A percentile compares a stretch with the other conserved stretches of the same genome.
Evolutionary conservation across 2,329 filamentous ascomycete species (phyloP).

Genomic region (Cladophialophora chaetospira): DNA sequence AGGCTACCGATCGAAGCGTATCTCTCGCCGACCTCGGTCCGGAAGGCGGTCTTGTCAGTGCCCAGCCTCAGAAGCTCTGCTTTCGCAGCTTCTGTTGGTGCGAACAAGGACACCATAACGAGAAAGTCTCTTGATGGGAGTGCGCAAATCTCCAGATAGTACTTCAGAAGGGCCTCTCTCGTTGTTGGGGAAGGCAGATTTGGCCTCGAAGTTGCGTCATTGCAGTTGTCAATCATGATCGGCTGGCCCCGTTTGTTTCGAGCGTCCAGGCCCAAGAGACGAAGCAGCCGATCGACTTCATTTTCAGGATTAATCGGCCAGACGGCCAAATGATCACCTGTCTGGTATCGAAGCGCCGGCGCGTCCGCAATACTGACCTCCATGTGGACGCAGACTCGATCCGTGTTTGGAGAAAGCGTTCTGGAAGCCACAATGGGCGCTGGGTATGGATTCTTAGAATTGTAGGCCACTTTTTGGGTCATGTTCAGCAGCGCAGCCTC

Average conservation of each 20-base stretch:
- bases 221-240: not conserved
- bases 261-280: slow-evolving; percentile 35
- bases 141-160: not conserved
- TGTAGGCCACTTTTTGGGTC: too few relatives aligned
- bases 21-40: not conserved
- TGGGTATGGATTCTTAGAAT: too few relatives aligned
- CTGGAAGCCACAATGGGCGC: not conserved
- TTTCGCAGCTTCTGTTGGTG: not conserved
- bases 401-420: not conserved
- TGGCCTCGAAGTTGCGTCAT: not conserved
- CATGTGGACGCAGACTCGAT: slow-evolving; percentile 20
- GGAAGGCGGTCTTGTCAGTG: not conserved
- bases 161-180: not conserved
- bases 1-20: not conserved
- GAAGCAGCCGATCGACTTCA: slow-evolving; percentile 39
- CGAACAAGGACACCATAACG: not conserved
- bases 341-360: slow-evolving; percentile 39
- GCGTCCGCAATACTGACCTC: slow-evolving; percentile 48
- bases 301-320: slow-evolving; percentile 44
- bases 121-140: not conserved
- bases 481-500: too few relatives aligned
- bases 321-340: slow-evolving; percentile 46
- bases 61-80: not conserved
- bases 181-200: not conserved
- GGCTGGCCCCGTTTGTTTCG: slow-evolving; percentile 3